A percentile compares a stretch with the other conserved stretches of the same genome.
phyloP scores from a whole-genome alignment of 2,329 filamentous ascomycete genomes.

The Fusarium cyanostomum region DNA sequence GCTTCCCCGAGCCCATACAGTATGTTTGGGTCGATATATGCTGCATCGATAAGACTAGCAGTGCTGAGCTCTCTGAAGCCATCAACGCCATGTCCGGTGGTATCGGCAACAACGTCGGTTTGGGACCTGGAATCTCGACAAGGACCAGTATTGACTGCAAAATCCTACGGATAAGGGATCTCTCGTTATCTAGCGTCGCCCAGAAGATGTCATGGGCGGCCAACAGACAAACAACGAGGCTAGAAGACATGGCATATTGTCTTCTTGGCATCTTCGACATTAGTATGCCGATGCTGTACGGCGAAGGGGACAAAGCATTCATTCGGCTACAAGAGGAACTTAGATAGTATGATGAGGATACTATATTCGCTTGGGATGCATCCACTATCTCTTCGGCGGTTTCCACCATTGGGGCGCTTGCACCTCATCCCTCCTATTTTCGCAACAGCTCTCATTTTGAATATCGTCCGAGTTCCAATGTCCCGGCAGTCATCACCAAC shows the following conservation, averaged over 20 bases:
- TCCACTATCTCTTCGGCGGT: slow-evolving; percentile 6
- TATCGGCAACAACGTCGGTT: slow-evolving; percentile 19
- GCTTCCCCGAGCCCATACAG: neutral
- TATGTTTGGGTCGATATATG: slow-evolving; percentile 27
- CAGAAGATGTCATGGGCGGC: slow-evolving; percentile 38
- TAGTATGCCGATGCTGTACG: slow-evolving; percentile 37
- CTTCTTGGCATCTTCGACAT: slow-evolving; percentile 36
- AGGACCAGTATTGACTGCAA: slow-evolving; percentile 26
- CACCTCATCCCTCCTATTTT: slow-evolving; percentile 26
- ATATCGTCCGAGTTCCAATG: slow-evolving; percentile 13
- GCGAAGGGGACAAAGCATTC: slow-evolving; percentile 36
- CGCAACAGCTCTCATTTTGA: slow-evolving; percentile 2
- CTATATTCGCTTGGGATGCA: slow-evolving; percentile 36
- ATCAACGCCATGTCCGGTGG: too few species aligned
- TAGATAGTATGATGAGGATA: slow-evolving; percentile 34
- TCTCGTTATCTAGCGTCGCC: slow-evolving; percentile 14
- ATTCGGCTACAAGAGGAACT: slow-evolving; percentile 41
- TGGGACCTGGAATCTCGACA: slow-evolving; percentile 4
- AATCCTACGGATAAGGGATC: slow-evolving; percentile 5
- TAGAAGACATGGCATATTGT: slow-evolving; percentile 37
- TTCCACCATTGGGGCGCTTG: slow-evolving; percentile 23
- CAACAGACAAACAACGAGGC: slow-evolving; percentile 27
- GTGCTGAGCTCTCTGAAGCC: too few species aligned
- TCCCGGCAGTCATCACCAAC: slow-evolving; percentile 24
- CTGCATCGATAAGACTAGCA: slow-evolving; percentile 30